phyloP scores from a whole-genome alignment of 1,284 basidiomycete genomes.

The Marasmius tenuissimus region DNA sequence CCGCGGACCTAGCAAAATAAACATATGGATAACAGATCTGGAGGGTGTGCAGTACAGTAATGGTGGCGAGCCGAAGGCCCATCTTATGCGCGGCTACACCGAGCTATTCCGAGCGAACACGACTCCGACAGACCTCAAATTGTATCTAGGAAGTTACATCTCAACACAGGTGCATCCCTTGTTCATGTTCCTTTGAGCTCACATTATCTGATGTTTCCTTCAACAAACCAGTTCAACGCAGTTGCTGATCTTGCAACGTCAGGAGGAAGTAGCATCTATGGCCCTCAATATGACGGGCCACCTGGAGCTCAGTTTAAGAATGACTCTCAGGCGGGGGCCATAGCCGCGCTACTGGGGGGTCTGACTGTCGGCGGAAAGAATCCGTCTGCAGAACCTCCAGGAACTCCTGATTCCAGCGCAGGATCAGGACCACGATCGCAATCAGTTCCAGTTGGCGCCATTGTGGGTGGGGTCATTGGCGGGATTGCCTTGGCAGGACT shows the following conservation, averaged over 20 bases:
- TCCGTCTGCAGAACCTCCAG: not conserved
- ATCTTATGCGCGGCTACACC: too few relatives aligned
- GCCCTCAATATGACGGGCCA: not conserved
- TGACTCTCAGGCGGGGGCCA: not conserved
- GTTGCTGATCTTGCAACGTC: not conserved
- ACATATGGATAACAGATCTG: too few relatives aligned
- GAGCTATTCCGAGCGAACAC: too few relatives aligned
- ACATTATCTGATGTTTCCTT: not conserved
- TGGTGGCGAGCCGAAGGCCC: too few relatives aligned
- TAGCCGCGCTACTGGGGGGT: not conserved
- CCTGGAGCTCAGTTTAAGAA: not conserved
- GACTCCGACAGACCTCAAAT: too few relatives aligned
- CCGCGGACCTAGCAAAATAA: too few relatives aligned
- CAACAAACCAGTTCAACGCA: slow-evolving; percentile 14
- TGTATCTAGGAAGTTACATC: not conserved
- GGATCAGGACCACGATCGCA: not conserved
- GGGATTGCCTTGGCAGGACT: not conserved
- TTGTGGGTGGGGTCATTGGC: not conserved
- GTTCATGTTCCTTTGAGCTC: not conserved
- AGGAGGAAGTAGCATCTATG: not conserved
- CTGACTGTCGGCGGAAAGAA: not conserved
- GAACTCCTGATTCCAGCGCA: not conserved
- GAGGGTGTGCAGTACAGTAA: too few relatives aligned
- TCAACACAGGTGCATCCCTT: not conserved
- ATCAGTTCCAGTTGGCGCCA: not conserved